Percentiles rank a stretch among this genome's conserved stretches.
Conservation (phyloP, 2,329 filamentous ascomycete species). For the Aspergillus novoparasiticus region DNA sequence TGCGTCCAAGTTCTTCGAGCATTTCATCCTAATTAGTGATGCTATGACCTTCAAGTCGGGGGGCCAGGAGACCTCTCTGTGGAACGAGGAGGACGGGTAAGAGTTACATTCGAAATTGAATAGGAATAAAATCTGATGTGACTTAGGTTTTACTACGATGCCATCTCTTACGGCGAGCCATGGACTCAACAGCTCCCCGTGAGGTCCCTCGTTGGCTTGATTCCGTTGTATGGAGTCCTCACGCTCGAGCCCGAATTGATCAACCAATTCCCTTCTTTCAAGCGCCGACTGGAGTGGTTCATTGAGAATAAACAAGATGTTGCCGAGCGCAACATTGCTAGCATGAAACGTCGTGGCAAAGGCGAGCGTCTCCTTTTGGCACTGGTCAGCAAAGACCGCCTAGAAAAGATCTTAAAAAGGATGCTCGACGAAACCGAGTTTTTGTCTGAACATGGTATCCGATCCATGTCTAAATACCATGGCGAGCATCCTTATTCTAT, state of each 20-base stretch:
- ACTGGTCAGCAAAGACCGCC: constrained; percentile 88
- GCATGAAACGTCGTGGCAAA: constrained; percentile 86
- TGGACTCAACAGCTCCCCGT: constrained; percentile 93
- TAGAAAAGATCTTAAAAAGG: constrained; percentile 82
- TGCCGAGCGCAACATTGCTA: constrained; percentile 91
- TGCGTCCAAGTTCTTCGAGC: constrained; percentile 97
- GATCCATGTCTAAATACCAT: constrained; percentile 89
- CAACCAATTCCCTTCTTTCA: constrained; percentile 88
- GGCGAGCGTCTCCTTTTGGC: constrained; percentile 84
- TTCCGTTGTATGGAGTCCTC: constrained; percentile 87
- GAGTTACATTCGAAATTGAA: neutral
- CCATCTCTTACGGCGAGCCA: constrained; percentile 92
- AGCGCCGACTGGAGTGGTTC: constrained; percentile 92
- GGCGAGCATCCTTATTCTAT: constrained; percentile 89
- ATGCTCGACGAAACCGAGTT: constrained; percentile 97
- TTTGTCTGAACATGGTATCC: constrained; percentile 84
- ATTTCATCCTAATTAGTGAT: constrained; percentile 97
- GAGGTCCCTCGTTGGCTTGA: constrained; percentile 87
- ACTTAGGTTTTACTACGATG: constrained; percentile 88
- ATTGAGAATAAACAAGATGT: constrained; percentile 83
- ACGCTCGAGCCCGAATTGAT: constrained; percentile 93
- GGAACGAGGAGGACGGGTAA: constrained; percentile 85
- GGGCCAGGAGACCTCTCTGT: constrained; percentile 77
- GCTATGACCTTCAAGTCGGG: constrained; percentile 85
- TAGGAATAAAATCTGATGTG: constrained; percentile 17